phyloP scores from a whole-genome alignment of 2,329 filamentous ascomycete species.

The Alternaria sp. region DNA sequence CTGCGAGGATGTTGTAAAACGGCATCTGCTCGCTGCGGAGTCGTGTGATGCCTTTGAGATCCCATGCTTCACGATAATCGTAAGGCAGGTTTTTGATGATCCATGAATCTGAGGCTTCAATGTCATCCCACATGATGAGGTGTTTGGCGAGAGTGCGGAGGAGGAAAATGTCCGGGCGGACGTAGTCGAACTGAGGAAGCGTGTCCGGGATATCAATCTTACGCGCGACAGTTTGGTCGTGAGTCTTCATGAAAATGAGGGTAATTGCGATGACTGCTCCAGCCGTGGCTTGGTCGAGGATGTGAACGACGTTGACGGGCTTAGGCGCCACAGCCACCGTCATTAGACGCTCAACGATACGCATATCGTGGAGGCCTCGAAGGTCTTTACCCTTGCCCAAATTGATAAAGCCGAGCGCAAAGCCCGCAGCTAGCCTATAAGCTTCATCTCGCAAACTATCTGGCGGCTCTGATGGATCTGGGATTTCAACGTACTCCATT shows the following conservation, averaged over 20 bases:
- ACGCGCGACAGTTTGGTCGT: constrained; percentile 82
- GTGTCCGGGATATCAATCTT: constrained; percentile 96
- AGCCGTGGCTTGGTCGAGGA: constrained; percentile 90
- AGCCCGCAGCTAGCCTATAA: constrained; percentile 93
- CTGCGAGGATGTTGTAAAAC: constrained; percentile 90
- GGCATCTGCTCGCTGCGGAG: constrained; percentile 85
- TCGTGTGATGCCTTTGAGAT: constrained; percentile 66
- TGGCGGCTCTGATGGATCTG: constrained; percentile 72
- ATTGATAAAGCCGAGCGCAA: constrained; percentile 93
- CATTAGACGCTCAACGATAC: constrained; percentile 85
- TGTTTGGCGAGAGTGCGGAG: constrained; percentile 89
- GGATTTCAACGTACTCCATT: constrained; percentile 85
- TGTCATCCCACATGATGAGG: constrained; percentile 89
- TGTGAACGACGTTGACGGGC: constrained; percentile 89
- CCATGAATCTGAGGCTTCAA: constrained; percentile 78
- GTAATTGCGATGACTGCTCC: constrained; percentile 91
- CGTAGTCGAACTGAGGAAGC: constrained; percentile 90
- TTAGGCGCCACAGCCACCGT: constrained; percentile 87
- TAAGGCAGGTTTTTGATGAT: constrained; percentile 75
- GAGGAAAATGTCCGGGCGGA: constrained; percentile 90
- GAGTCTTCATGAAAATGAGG: constrained; percentile 96
- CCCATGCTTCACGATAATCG: constrained; percentile 70
- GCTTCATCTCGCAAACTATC: constrained; percentile 90
- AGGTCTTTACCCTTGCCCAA: constrained; percentile 88
- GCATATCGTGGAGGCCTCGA: constrained; percentile 91